These are phyloP conservation scores for Xylariales sp. DNA, from an alignment of 2,329 filamentous ascomycete genomes.

Conservation along the genomic window DNA sequence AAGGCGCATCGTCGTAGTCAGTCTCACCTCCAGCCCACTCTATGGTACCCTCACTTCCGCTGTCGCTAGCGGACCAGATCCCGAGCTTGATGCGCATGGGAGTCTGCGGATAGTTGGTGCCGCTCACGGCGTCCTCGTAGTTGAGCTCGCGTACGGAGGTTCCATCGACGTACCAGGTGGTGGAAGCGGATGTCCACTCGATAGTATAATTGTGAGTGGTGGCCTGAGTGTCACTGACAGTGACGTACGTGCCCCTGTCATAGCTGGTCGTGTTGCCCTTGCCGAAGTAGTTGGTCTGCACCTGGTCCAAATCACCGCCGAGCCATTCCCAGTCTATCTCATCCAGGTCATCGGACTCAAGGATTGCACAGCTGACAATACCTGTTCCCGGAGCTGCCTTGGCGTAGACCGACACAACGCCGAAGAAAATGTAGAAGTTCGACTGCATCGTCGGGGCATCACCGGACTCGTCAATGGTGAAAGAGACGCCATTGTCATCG, in stretches of 20 bases:
- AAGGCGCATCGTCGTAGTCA: slow-evolving; percentile 48
- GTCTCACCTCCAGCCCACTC: slow-evolving; percentile 50
- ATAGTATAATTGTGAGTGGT: slow-evolving; percentile 52
- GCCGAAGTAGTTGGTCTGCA: slow-evolving; percentile 67
- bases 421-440: slow-evolving; percentile 77
- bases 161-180: slow-evolving; percentile 55
- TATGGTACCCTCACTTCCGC: slow-evolving; percentile 37
- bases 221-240: slow-evolving; percentile 38
- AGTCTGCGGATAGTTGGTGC: slow-evolving; percentile 54
- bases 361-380: slow-evolving; percentile 66
- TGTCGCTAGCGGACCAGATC: slow-evolving; percentile 36
- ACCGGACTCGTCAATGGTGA: slow-evolving; percentile 49
- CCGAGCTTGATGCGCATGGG: slow-evolving; percentile 48
- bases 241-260: slow-evolving; percentile 46
- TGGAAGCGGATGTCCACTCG: slow-evolving; percentile 48
- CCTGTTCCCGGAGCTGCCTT: slow-evolving; percentile 64
- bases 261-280: slow-evolving; percentile 54
- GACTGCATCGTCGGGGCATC: slow-evolving; percentile 55
- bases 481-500: slow-evolving; percentile 5
- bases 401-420: slow-evolving; percentile 59
- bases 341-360: slow-evolving; percentile 67
- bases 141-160: slow-evolving; percentile 44
- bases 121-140: slow-evolving; percentile 41
- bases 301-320: slow-evolving; percentile 54
- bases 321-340: slow-evolving; percentile 78